Percentiles rank a stretch among this genome's conserved stretches.
Conservation (phyloP, 1,139 yeast species). For the Sugiyamaella japonica region DNA sequence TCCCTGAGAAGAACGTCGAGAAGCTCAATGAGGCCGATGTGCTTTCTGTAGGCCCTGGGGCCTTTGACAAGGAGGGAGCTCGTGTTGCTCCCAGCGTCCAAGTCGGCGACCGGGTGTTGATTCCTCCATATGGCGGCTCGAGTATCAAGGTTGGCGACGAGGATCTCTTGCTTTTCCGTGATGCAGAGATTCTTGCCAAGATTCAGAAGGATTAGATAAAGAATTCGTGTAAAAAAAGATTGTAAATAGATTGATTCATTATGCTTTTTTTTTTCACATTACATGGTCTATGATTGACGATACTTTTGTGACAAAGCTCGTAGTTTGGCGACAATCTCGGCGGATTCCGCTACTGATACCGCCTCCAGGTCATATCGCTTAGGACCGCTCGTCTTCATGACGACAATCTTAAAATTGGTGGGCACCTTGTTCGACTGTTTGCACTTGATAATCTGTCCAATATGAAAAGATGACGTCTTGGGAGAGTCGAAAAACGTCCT, state of each 20-base stretch:
- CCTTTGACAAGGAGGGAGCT: conserved; percentile 58
- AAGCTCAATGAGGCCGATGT: conserved; percentile 66
- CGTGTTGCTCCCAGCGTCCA: conserved; percentile 69
- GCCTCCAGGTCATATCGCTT: conserved; percentile 92
- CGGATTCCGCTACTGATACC: conserved; percentile 57
- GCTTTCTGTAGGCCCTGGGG: conserved; percentile 54
- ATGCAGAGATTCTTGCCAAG: conserved; percentile 92
- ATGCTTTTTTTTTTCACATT: too few species aligned
- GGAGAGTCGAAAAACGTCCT: conserved; percentile 67
- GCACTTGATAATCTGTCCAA: conserved; percentile 71
- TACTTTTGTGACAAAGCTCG: conserved; percentile 30
- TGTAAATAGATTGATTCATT: conserved; percentile 3
- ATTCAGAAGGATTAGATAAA: conserved; percentile 47
- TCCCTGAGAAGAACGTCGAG: conserved; percentile 95
- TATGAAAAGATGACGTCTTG: conserved; percentile 85
- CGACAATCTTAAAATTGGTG: conserved; percentile 75
- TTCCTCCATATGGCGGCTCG: conserved; percentile 89
- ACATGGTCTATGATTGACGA: conserved; percentile 5
- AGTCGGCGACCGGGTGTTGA: conserved; percentile 89
- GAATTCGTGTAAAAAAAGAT: background rate
- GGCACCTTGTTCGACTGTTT: conserved; percentile 81
- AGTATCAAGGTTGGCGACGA: conserved; percentile 81
- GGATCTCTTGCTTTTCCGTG: conserved; percentile 57
- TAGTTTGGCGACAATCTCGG: conserved; percentile 71
- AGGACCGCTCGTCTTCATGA: conserved; percentile 62